These are phyloP conservation scores for Arthrinium phaeospermum DNA, from an alignment of 2,329 filamentous ascomycete species.

Conservation along the genomic window DNA sequence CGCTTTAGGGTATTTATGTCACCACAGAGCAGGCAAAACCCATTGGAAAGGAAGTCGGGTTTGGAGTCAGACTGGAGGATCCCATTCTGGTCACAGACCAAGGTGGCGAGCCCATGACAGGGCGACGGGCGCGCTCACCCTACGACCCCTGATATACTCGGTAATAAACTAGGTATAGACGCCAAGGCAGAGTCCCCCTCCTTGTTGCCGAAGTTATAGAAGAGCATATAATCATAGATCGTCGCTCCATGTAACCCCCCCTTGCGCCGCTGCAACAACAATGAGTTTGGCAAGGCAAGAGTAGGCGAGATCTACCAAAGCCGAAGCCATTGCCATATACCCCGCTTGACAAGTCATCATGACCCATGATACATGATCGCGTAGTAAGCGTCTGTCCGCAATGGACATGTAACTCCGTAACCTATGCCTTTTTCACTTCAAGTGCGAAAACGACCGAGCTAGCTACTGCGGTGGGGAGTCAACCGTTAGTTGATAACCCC, in stretches of 20 bases:
- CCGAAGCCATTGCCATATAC: background rate
- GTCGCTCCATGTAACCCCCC: too few species aligned
- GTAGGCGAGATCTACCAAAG: background rate
- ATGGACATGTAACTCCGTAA: background rate
- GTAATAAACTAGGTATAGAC: background rate
- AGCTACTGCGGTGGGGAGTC: too few species aligned
- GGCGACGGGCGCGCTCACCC: slow-evolving; percentile 36
- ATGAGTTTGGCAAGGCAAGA: background rate
- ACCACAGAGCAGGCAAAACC: slow-evolving; percentile 35
- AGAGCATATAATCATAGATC: background rate
- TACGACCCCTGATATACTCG: slow-evolving; percentile 31
- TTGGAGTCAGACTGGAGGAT: slow-evolving; percentile 37
- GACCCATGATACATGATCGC: background rate
- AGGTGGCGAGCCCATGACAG: slow-evolving; percentile 35
- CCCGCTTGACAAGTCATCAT: background rate
- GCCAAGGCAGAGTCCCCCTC: background rate
- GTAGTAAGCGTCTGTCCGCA: background rate
- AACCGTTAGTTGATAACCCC: too few species aligned
- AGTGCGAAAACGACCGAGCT: background rate
- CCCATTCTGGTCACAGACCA: slow-evolving; percentile 36
- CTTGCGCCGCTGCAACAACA: background rate
- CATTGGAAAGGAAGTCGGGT: slow-evolving; percentile 33
- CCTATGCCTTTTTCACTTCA: background rate
- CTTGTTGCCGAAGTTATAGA: background rate
- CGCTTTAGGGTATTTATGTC: slow-evolving; percentile 36